Percentiles rank a stretch among this genome's conserved stretches.
phyloP scores from a whole-genome alignment of 139 green algal genomes.

The Chloropicon primus region DNA sequence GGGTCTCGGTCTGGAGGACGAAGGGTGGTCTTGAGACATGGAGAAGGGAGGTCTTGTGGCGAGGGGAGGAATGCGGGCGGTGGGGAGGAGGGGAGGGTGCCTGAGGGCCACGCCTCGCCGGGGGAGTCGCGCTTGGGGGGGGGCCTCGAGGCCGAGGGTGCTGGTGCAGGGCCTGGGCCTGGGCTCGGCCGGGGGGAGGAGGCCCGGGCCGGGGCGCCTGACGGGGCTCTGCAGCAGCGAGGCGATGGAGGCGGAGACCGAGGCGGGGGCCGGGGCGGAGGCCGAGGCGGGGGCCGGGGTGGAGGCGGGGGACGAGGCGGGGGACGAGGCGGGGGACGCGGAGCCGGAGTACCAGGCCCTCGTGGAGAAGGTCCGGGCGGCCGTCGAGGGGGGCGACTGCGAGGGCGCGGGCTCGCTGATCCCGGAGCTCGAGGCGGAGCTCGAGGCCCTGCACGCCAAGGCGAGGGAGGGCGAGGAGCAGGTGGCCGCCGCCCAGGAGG shows the following conservation, averaged over 20 bases:
- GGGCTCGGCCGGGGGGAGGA: neutral
- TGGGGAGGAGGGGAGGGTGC: too few relatives aligned
- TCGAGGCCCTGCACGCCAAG: neutral
- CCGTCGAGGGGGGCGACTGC: neutral
- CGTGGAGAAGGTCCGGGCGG: neutral
- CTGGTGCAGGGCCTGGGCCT: too few relatives aligned
- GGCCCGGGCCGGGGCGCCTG: too few relatives aligned
- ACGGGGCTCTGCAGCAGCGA: neutral
- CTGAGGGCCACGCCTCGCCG: too few relatives aligned
- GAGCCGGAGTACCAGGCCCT: neutral
- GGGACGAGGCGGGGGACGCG: neutral
- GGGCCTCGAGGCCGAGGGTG: too few relatives aligned
- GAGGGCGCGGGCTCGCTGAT: neutral
- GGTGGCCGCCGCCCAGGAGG: neutral
- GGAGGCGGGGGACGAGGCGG: neutral
- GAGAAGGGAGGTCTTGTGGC: too few relatives aligned
- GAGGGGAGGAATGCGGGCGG: too few relatives aligned
- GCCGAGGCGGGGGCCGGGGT: neutral
- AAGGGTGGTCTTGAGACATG: too few relatives aligned
- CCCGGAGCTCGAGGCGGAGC: neutral
- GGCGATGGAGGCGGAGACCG: neutral
- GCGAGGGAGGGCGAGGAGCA: neutral
- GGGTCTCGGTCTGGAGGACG: too few relatives aligned
- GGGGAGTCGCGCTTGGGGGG: too few relatives aligned
- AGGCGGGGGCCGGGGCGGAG: neutral